Evolutionary conservation across 1,284 basidiomycete genomes (phyloP).

Genomic region (Cyathus pygmaeus): DNA sequence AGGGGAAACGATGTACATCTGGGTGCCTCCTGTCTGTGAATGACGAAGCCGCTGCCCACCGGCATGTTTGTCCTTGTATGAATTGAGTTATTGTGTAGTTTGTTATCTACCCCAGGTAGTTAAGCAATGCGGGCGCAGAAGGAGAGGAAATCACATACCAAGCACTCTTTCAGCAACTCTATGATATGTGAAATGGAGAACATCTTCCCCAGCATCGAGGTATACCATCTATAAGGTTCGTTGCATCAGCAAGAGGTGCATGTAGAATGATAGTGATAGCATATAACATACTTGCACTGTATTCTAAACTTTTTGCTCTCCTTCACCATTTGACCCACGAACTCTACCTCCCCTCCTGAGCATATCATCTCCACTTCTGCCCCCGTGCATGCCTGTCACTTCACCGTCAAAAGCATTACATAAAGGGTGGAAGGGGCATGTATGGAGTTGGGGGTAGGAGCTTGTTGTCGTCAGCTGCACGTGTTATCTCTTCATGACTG

Average conservation of each 20-base stretch:
- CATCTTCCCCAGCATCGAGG: conserved; percentile 90
- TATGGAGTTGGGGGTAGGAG: conserved; percentile 71
- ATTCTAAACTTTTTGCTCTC: conserved; percentile 68
- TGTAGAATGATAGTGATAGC: conserved; percentile 1
- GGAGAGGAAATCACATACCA: conserved; percentile 50
- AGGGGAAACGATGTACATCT: conserved; percentile 66
- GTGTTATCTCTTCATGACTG: conserved; percentile 72
- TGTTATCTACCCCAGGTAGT: conserved; percentile 60
- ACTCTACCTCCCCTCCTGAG: conserved; percentile 83
- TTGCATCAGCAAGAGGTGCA: background rate
- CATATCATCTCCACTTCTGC: conserved; percentile 84
- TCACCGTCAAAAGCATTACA: background rate
- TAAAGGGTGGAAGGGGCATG: conserved; percentile 25
- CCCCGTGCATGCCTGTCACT: conserved; percentile 79
- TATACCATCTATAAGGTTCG: conserved; percentile 80
- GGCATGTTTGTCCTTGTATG: conserved; percentile 84
- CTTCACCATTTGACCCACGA: conserved; percentile 81
- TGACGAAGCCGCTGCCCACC: conserved; percentile 93
- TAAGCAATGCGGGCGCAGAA: background rate
- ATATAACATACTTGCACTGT: conserved; percentile 60
- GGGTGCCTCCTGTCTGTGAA: conserved; percentile 71
- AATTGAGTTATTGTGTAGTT: conserved; percentile 90
- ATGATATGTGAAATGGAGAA: conserved; percentile 77
- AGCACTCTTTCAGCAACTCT: conserved; percentile 57
- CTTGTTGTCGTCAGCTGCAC: conserved; percentile 71